phyloP scores from a whole-genome alignment of 352 stramenopile genomes.

The Phytophthora sp. region DNA sequence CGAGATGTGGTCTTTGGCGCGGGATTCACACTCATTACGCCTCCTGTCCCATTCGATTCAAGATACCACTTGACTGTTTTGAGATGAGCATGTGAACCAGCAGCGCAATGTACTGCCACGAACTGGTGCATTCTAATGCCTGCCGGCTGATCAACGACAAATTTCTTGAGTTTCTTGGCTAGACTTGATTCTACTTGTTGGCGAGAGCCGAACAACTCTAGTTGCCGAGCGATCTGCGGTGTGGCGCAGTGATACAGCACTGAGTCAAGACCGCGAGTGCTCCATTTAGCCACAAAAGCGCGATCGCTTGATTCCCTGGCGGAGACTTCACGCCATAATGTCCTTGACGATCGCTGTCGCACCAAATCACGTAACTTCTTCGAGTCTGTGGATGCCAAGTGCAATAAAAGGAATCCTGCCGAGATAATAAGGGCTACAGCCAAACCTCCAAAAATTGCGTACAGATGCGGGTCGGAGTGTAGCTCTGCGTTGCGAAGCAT shows the following conservation, averaged over 20 bases:
- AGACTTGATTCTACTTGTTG: neutral
- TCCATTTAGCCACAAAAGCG: conserved; percentile 34
- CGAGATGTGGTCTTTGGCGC: neutral
- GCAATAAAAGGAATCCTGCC: conserved; percentile 27
- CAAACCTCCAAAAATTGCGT: conserved; percentile 44
- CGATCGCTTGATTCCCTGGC: conserved; percentile 16
- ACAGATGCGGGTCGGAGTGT: conserved; percentile 43
- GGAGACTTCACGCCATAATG: conserved; percentile 7
- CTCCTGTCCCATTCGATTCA: conserved; percentile 17
- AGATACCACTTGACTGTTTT: conserved; percentile 28
- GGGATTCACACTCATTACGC: conserved; percentile 23
- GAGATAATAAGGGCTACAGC: conserved; percentile 35
- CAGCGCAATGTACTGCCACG: conserved; percentile 26
- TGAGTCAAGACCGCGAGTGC: conserved; percentile 18
- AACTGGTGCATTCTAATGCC: conserved; percentile 28
- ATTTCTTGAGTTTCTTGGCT: conserved; percentile 15
- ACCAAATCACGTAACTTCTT: conserved; percentile 6
- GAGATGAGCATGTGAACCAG: conserved; percentile 21
- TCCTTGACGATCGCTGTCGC: neutral
- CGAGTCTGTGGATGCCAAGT: conserved; percentile 15
- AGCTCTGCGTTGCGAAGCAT: conserved; percentile 35
- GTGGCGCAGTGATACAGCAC: conserved; percentile 40
- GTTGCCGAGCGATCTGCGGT: conserved; percentile 30
- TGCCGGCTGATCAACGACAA: conserved; percentile 11
- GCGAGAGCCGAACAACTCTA: conserved; percentile 19